Conservation (phyloP, 1,284 basidiomycete genomes). For the Volvariella volvacea region DNA sequence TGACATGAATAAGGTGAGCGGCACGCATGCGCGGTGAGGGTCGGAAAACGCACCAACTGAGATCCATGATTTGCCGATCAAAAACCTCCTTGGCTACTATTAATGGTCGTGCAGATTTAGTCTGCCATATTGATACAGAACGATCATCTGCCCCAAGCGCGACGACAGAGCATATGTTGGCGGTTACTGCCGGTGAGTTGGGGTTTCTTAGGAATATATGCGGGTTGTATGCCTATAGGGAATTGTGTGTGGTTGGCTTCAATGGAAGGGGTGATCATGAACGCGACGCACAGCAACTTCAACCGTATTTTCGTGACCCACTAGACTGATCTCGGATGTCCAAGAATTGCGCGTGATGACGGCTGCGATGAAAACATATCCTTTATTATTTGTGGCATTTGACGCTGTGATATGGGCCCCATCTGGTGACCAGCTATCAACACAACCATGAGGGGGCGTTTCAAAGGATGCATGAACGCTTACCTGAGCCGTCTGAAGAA, state of each 20-base stretch:
- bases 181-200: slow-evolving; percentile 54
- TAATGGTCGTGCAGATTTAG: slow-evolving; percentile 82
- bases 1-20: slow-evolving; percentile 2
- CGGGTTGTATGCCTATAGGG: slow-evolving; percentile 79
- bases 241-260: too few relatives aligned
- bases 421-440: slow-evolving; percentile 90
- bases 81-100: slow-evolving; percentile 94
- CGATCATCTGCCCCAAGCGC: slow-evolving; percentile 89
- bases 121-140: slow-evolving; percentile 90
- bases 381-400: slow-evolving; percentile 93
- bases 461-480: slow-evolving; percentile 11
- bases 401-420: slow-evolving; percentile 97
- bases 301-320: slow-evolving; percentile 97
- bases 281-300: slow-evolving; percentile 73
- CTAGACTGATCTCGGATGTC: slow-evolving; percentile 87
- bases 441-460: slow-evolving; percentile 3
- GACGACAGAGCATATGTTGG: slow-evolving; percentile 80
- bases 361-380: slow-evolving; percentile 95
- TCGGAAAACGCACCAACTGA: slow-evolving; percentile 73
- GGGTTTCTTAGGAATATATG: slow-evolving; percentile 83
- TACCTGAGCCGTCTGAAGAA: slow-evolving; percentile 92
- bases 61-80: slow-evolving; percentile 90
- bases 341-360: slow-evolving; percentile 86
- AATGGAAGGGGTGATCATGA: slow-evolving; percentile 9
- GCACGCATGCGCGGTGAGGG: not conserved